These are phyloP conservation scores for Coniosporium apollinis DNA, from an alignment of 495 filamentous ascomycete species.

Conservation along the genomic window DNA sequence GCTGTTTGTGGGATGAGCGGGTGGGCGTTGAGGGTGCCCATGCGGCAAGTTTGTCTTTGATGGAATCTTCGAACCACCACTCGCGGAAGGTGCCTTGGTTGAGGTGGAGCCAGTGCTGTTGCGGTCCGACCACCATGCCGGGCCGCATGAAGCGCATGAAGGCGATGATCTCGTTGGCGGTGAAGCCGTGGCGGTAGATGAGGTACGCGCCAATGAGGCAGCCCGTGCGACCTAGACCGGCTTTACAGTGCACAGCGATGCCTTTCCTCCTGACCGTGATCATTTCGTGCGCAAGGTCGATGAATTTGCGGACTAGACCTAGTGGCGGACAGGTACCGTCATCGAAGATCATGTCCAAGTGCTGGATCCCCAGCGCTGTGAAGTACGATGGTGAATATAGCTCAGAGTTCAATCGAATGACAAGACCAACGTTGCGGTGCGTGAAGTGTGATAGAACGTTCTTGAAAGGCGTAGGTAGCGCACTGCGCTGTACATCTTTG, in stretches of 20 bases:
- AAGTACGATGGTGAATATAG: constrained; percentile 94
- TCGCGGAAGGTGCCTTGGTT: constrained; percentile 93
- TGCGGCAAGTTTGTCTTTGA: constrained; percentile 48
- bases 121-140: constrained; percentile 98
- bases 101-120: constrained; percentile 97
- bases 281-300: constrained; percentile 84
- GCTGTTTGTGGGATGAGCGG: constrained; percentile 38
- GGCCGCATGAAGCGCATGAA: constrained; percentile 99
- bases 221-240: constrained; percentile 87
- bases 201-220: constrained; percentile 95
- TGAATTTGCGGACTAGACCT: constrained; percentile 73
- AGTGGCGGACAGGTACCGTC: constrained; percentile 91
- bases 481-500: constrained; percentile 42
- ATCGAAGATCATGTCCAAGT: constrained; percentile 98
- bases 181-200: constrained; percentile 96
- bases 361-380: constrained; percentile 80
- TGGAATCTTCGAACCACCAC: constrained; percentile 90
- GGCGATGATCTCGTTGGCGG: constrained; percentile 92
- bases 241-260: constrained; percentile 97
- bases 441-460: constrained; percentile 85
- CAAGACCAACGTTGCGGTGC: constrained; percentile 72
- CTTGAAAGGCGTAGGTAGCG: constrained; percentile 71
- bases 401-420: constrained; percentile 88
- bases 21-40: constrained; percentile 64
- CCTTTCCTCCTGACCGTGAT: constrained; percentile 74